phyloP scores from a whole-genome alignment of 1,284 basidiomycete genomes.

The Boletus holoroseus region DNA sequence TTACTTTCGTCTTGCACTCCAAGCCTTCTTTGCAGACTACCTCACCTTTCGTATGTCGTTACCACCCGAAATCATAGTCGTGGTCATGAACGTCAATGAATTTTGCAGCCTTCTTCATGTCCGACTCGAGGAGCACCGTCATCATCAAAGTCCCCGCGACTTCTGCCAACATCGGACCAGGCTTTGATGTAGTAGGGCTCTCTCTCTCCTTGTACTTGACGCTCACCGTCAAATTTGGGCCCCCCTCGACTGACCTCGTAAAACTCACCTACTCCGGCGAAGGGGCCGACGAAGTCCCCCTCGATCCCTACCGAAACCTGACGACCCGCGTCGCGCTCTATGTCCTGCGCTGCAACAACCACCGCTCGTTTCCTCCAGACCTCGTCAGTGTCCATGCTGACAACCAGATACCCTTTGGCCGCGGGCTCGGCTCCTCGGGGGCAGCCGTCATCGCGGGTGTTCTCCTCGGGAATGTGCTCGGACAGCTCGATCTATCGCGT shows the following conservation, averaged over 20 bases:
- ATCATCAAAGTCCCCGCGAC: constrained; percentile 88
- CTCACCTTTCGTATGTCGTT: constrained; percentile 6
- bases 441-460: constrained; percentile 98
- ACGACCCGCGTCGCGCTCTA: constrained; percentile 98
- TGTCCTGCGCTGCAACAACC: constrained; percentile 82
- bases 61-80: too few relatives aligned
- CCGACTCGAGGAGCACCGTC: constrained; percentile 35
- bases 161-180: constrained; percentile 97
- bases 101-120: constrained; percentile 17
- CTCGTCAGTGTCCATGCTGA: constrained; percentile 67
- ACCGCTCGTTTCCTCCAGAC: constrained; percentile 70
- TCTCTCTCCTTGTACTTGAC: constrained; percentile 87
- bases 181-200: constrained; percentile 97
- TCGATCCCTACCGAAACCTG: constrained; percentile 95
- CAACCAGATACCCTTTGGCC: constrained; percentile 97
- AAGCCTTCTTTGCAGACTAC: not conserved
- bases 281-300: constrained; percentile 86
- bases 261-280: constrained; percentile 80
- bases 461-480: constrained; percentile 82
- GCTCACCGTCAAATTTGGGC: constrained; percentile 57
- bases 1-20: not conserved
- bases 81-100: not conserved
- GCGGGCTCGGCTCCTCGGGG: constrained; percentile 94
- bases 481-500: constrained; percentile 62
- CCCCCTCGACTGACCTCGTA: constrained; percentile 45